Evolutionary conservation across 352 stramenopile species (phyloP), one percentile per base, ranked within the genome.

Genomic region (Phytophthora cryptogea): DNA sequence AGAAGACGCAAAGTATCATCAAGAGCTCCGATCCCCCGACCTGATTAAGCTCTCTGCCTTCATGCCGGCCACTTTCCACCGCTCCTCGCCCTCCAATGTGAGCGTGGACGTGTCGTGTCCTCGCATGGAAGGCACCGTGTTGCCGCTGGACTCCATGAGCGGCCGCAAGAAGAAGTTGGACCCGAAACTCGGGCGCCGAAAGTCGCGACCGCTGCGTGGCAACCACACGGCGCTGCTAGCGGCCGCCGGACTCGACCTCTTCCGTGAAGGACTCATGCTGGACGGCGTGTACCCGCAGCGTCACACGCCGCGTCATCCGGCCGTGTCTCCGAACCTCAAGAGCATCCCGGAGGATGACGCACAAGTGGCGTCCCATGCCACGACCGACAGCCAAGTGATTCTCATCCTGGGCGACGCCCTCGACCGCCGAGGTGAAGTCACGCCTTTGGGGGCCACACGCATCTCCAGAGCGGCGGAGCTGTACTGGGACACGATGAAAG

Each of bases 241-340:
- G 0, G 65, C 70, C n/a, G 81, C 78, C 2, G 81, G 81, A 0
- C 70, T 77, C 31, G 75, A 88, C 20, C 79, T 90, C 53, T 89
- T 90, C 50, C 76, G 81, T 35, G 58, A 82, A 17, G 75, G 81
- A 1, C 64, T 90, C 35, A 63, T 72, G 47, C 72, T 86, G 43
- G 71, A 88, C 37, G 72, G 70, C 39, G 40, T 80, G 45, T 68
- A 70, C n/a, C 66, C 79, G 26, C 63, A 58, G 16, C 64, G 58
- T 4, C 59, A 64, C 14, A 71, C 69, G 35, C 62, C 72, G 37
- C 68, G 71, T 2, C 77, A 85, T 37, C 80, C 74, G 5, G 71
- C 76, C 3, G 66, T 86, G 16, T 70, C 66, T 17, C 68, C 76
- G 8, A 90, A 82, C 42, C 70, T 90, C 31, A 51, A 69, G 6